A percentile compares a stretch with the other conserved stretches of the same genome.
phyloP scores from a whole-genome alignment of 78 protist genomes.

The Polysphondylium violaceum region DNA sequence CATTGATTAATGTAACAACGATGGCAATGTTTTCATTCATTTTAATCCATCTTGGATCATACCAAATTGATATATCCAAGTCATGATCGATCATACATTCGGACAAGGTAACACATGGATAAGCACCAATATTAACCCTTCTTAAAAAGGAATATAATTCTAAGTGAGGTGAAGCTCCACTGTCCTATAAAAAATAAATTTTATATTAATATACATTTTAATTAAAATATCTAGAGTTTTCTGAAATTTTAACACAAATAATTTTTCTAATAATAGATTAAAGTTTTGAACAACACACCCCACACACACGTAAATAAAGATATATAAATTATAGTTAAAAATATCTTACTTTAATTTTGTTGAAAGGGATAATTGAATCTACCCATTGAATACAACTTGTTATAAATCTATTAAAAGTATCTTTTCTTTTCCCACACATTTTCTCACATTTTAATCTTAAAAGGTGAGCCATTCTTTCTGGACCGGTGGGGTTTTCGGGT shows the following conservation, averaged over 20 bases:
- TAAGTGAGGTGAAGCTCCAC: conserved; percentile 52
- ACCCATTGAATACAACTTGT: conserved; percentile 79
- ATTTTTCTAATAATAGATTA: too few relatives aligned
- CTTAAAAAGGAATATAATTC: conserved; percentile 67
- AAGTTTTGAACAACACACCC: too few relatives aligned
- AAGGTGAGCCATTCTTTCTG: conserved; percentile 52
- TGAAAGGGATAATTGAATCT: conserved; percentile 67
- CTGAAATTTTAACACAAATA: too few relatives aligned
- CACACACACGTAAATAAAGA: too few relatives aligned
- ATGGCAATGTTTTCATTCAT: conserved; percentile 78
- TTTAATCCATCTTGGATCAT: conserved; percentile 70
- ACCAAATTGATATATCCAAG: conserved; percentile 49
- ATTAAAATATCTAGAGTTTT: not conserved
- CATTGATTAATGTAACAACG: conserved; percentile 58
- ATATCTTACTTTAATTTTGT: conserved; percentile 26
- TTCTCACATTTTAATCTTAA: conserved; percentile 32
- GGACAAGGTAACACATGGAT: conserved; percentile 63
- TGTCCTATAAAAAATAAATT: not conserved
- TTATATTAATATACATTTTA: not conserved
- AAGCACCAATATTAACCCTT: conserved; percentile 75
- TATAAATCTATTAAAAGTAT: conserved; percentile 64
- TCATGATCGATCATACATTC: conserved; percentile 55
- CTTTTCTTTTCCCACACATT: conserved; percentile 65
- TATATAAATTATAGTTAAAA: not conserved
- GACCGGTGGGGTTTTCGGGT: conserved; percentile 45